Evolutionary conservation across 768 basidiomycete genomes (phyloP), one percentile per base, ranked within the genome.

Genomic region (Termitomyces sp.): DNA sequence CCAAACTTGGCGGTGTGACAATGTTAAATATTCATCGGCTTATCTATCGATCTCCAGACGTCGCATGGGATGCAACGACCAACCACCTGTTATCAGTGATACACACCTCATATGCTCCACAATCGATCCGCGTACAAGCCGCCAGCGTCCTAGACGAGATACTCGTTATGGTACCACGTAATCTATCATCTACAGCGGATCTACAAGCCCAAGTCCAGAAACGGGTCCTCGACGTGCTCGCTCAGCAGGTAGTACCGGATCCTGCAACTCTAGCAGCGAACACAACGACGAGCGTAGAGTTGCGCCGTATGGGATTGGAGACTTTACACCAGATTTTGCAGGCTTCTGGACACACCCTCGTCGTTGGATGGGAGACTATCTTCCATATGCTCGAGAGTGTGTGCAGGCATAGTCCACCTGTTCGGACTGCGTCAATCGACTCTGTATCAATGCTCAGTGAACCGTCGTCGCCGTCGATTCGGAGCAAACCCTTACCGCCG

Each of bases 371-470:
- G 96, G 89, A 91, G 66, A 90, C 81, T 0, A 94, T 98, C 66
- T 98, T 98, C 72, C 85, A 89, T 65, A 95, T 98, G 84, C 79
- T 99, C 7, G 86, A 87, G 45, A 94, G 92, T 61, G 92, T 97
- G 11, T 98, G 95, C 72, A 84, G 83, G 53, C 81, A 89, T 1
- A 73, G 78, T 0, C 62, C 77, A 1, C 74, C 75, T 4, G 54
- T 67, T 20, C 73, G 74, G 32, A 70, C 76, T n/a, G 61, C 63
- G 4, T 75, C 78, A 4, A 65, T 73, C 46, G 80, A 84, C 60
- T 79, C 82, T 3, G 66, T 80, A 5, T 71, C 78, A 1, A 56
- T 73, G 3, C 58, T 78, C 44, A 77, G 75, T 58, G 69, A 73
- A 40, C 75, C 79, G 15, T 71, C 81, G 3, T 79, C 84, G 4